Conservation (phyloP, 768 basidiomycete genomes). For the Psilocybe cubensis region DNA sequence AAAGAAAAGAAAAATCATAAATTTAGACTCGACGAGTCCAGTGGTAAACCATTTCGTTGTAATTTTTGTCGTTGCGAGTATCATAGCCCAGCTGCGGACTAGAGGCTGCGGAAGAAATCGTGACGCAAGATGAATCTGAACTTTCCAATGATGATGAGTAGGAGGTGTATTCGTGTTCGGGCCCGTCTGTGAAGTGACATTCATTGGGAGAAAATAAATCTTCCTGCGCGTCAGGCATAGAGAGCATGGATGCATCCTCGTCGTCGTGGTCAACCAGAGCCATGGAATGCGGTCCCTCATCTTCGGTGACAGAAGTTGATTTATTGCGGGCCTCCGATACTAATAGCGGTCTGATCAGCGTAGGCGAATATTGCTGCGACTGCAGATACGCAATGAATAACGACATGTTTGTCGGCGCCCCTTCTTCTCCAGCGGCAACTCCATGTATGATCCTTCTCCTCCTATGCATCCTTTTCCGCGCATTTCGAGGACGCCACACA, state of each 20-base stretch:
- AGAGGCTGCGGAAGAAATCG: background rate
- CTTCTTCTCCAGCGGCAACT: background rate
- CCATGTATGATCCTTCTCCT: conserved; percentile 5
- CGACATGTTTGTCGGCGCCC: conserved; percentile 10
- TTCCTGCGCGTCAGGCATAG: conserved; percentile 3
- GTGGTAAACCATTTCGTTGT: background rate
- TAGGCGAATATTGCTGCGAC: conserved; percentile 8
- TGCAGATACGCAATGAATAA: conserved; percentile 15
- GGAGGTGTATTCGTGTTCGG: background rate
- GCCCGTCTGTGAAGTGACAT: background rate
- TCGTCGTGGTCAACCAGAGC: background rate
- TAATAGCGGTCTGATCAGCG: background rate
- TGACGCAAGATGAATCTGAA: background rate
- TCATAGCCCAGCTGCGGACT: background rate
- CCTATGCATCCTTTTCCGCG: conserved; percentile 1
- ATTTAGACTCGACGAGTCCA: background rate
- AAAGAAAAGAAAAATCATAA: too few species aligned
- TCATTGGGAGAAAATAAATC: conserved; percentile 5
- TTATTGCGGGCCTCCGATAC: background rate
- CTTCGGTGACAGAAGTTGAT: background rate
- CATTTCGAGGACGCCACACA: conserved; percentile 16
- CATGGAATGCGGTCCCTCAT: background rate
- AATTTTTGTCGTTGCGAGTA: background rate
- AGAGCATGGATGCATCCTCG: background rate
- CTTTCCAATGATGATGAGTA: conserved; percentile 1